Evolutionary conservation across 345 rosid species (phyloP).

Genomic region (Acer saccharum): DNA sequence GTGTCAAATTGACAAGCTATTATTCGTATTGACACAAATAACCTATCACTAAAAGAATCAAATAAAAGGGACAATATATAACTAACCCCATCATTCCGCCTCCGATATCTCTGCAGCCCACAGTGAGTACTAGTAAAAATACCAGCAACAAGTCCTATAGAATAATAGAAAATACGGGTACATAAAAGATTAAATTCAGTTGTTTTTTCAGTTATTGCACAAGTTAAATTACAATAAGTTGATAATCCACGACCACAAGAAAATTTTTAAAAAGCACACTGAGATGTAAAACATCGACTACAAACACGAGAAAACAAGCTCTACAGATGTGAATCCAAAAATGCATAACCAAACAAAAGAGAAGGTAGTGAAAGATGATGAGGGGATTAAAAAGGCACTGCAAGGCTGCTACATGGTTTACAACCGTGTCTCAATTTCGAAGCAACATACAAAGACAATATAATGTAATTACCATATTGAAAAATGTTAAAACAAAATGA

Average conservation of each 20-base stretch:
- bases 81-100: slow-evolving; percentile 78
- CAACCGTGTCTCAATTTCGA: background rate
- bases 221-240: background rate
- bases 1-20: background rate
- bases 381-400: background rate
- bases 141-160: slow-evolving; percentile 78
- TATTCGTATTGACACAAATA: background rate
- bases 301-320: background rate
- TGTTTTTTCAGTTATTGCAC: background rate
- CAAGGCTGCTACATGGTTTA: background rate
- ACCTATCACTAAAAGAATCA: background rate
- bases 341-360: background rate
- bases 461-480: background rate
- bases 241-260: background rate
- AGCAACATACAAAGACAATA: background rate
- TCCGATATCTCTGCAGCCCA: slow-evolving; percentile 64
- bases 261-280: background rate
- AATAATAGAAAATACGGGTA: background rate
- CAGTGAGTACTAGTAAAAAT: slow-evolving; percentile 61
- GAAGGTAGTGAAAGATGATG: background rate
- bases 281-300: too few relatives aligned
- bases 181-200: background rate
- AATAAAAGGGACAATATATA: background rate
- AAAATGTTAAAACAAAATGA: background rate
- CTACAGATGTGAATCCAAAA: background rate